Evolutionary conservation across 163 green algal species (phyloP), one percentile per base, ranked within the genome.

Genomic region (Prototheca cutis): DNA sequence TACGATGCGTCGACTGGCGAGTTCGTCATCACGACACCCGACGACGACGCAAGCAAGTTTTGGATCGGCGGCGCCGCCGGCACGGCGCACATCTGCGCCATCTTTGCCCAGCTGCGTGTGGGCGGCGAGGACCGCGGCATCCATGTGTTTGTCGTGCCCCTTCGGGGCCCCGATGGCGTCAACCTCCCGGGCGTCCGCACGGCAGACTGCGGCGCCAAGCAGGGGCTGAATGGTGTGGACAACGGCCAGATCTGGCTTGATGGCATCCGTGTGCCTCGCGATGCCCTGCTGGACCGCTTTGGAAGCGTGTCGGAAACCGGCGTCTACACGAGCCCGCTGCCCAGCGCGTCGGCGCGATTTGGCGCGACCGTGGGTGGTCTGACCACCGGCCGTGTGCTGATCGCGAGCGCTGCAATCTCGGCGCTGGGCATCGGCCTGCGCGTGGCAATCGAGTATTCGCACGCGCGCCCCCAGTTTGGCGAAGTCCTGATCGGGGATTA

Each of bases 101-200:
- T 95, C 51, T 95, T 95, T 81, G 87, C 84, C 3, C 87, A 95
- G 80, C 76, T 94, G 62, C 81, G 70, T 23, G 75, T 89, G 24
- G 48, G 66, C 25, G 72, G 78, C 59, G 65, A 73, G 53, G 78
- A 77, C 63, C 48, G 93, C 80, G 89, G 89, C 17, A 82, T 87
- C n/a, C 89, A 97, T 55, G 89, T 94, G 25, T 95, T 97, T 67
- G 69, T 94, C 30, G 86, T 95, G 29, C 82, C 80, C 61, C 73
- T 97, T 45, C 72, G 89, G 1, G 83, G 95, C 63, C 86, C 90
- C 59, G 18, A 66, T 2, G 80, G 87, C 32, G 48, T 40, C 24
- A 29, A 78, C n/a, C 79, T 80, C 54, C 84, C 81, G n/a, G 84
- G 85, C 28, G 79, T 97, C 40, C 78, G 82, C 58, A 90, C 93